These are phyloP conservation scores for Gloeophyllum trabeum DNA, from an alignment of 768 basidiomycete species.

Conservation along the genomic window DNA sequence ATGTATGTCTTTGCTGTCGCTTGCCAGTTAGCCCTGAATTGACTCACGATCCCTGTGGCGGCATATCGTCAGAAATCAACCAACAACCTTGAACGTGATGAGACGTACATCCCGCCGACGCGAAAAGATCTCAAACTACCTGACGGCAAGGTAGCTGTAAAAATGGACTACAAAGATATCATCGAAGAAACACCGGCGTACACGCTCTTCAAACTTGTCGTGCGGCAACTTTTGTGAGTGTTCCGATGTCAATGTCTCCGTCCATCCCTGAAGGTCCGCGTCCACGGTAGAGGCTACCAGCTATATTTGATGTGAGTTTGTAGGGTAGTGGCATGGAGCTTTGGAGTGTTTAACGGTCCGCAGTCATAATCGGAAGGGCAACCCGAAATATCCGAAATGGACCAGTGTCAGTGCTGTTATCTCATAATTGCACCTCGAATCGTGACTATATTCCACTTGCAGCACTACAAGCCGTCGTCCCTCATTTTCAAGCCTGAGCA, in stretches of 20 bases:
- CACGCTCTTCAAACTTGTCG: conserved; percentile 35
- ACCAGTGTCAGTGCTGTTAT: conserved; percentile 9
- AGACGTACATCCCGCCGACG: conserved; percentile 13
- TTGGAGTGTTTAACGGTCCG: background rate
- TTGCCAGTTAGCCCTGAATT: background rate
- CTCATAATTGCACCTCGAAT: background rate
- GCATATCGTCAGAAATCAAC: conserved; percentile 12
- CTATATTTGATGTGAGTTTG: conserved; percentile 12
- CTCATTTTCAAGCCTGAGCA: conserved; percentile 34
- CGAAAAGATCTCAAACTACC: conserved; percentile 12
- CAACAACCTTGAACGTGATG: conserved; percentile 12
- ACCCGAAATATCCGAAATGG: conserved; percentile 14
- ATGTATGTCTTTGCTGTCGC: conserved; percentile 7
- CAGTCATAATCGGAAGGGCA: conserved; percentile 14
- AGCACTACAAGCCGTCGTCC: conserved; percentile 22
- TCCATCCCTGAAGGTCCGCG: too few relatives aligned
- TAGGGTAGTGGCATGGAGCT: background rate
- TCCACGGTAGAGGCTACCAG: conserved; percentile 14
- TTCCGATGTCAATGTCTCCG: background rate
- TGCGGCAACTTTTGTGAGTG: conserved; percentile 33
- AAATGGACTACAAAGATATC: conserved; percentile 15
- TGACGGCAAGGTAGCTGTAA: conserved; percentile 6
- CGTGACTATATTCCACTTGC: background rate
- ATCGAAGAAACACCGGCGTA: conserved; percentile 15
- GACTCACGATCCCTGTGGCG: background rate